Percentiles rank a stretch among this genome's conserved stretches.
Evolutionary conservation across 169 alveolate species (phyloP).

Genomic region (Plasmodium coatneyi): DNA sequence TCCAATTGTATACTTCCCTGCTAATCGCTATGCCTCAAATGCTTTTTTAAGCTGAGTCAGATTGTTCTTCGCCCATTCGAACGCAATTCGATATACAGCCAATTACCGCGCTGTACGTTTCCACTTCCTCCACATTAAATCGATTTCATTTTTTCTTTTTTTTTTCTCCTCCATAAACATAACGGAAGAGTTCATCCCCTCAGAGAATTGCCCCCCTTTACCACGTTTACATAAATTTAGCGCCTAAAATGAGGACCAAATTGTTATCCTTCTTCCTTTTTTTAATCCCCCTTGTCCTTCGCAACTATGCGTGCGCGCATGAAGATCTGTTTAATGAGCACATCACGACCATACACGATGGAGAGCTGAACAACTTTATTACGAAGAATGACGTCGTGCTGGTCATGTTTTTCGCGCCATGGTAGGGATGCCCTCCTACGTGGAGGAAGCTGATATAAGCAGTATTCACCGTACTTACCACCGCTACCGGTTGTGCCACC

Average conservation of each 20-base stretch:
- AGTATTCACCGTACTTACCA: not conserved
- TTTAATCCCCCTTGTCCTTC: slow-evolving; percentile 27
- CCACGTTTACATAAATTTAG: not conserved
- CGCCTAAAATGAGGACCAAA: slow-evolving; percentile 23
- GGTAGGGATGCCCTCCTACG: not conserved
- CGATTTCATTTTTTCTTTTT: not conserved
- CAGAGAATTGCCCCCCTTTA: not conserved
- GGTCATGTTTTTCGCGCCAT: slow-evolving; percentile 71
- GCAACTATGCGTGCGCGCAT: slow-evolving; percentile 23
- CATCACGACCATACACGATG: slow-evolving; percentile 47
- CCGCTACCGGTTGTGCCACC: no score
- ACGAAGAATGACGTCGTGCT: slow-evolving; percentile 52
- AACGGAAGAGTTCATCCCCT: not conserved
- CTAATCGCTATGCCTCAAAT: not conserved
- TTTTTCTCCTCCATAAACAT: not conserved
- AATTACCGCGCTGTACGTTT: not conserved
- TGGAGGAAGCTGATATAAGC: not conserved
- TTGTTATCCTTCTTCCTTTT: slow-evolving; percentile 24
- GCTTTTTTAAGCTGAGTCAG: not conserved
- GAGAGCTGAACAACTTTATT: slow-evolving; percentile 32
- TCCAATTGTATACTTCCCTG: not conserved
- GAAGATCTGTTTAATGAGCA: slow-evolving; percentile 50
- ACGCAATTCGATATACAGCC: not conserved
- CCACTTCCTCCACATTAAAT: not conserved
- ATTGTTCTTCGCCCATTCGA: not conserved